Percentiles rank a stretch among this genome's conserved stretches.
phyloP scores from a whole-genome alignment of 495 filamentous ascomycete species.

The Penicillium samsonianum region DNA sequence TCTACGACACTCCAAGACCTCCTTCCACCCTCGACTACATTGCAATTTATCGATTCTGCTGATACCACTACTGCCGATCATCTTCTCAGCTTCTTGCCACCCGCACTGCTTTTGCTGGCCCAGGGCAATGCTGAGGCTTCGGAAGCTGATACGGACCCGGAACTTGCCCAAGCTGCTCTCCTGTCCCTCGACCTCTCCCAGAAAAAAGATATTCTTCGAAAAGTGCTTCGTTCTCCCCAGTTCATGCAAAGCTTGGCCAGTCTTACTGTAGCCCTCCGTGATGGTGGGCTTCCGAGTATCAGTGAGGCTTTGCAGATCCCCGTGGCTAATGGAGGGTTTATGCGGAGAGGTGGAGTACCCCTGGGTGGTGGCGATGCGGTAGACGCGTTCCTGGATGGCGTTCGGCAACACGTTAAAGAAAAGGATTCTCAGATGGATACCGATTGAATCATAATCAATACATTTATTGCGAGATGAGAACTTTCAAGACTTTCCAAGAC shows the following conservation, averaged over 20 bases:
- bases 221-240: slow-evolving; percentile 87
- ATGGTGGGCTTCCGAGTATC: slow-evolving; percentile 89
- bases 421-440: slow-evolving; percentile 50
- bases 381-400: slow-evolving; percentile 84
- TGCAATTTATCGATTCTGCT: slow-evolving; percentile 72
- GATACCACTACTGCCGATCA: slow-evolving; percentile 65
- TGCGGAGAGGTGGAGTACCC: slow-evolving; percentile 69
- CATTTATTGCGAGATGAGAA: neutral
- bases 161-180: slow-evolving; percentile 66
- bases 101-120: slow-evolving; percentile 67
- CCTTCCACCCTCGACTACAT: slow-evolving; percentile 70
- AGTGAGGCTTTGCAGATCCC: slow-evolving; percentile 79
- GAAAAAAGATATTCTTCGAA: slow-evolving; percentile 78
- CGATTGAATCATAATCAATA: slow-evolving; percentile 33
- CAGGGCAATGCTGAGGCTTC: slow-evolving; percentile 61
- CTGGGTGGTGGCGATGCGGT: slow-evolving; percentile 88
- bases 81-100: slow-evolving; percentile 75
- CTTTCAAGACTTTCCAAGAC: neutral
- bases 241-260: slow-evolving; percentile 83
- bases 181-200: slow-evolving; percentile 72
- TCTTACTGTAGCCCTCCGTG: slow-evolving; percentile 81
- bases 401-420: slow-evolving; percentile 70
- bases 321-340: slow-evolving; percentile 78
- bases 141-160: slow-evolving; percentile 64
- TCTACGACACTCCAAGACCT: slow-evolving; percentile 89